A percentile compares a stretch with the other conserved stretches of the same genome.
Conservation (phyloP, 352 stramenopile genomes). For the Globisporangium takayamanum region DNA sequence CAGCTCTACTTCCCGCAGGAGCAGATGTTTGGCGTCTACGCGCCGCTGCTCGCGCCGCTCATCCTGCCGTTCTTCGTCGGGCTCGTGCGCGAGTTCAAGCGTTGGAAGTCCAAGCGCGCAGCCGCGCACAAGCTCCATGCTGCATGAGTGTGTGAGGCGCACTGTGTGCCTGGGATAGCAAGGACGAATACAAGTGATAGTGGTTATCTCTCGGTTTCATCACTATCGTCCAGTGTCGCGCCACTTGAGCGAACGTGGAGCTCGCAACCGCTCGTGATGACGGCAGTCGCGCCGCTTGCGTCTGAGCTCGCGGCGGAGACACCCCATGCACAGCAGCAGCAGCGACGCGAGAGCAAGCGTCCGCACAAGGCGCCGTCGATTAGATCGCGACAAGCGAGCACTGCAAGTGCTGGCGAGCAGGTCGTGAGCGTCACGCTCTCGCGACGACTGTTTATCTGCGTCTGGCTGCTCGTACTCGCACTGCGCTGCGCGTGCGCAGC, state of each 20-base stretch:
- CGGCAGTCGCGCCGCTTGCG: no score
- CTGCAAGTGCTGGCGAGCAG: not conserved
- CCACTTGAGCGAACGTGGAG: no score
- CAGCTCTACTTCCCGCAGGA: slow-evolving; percentile 70
- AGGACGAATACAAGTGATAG: not conserved
- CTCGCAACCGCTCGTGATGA: no score
- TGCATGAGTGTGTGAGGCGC: not conserved
- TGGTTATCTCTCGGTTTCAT: no score
- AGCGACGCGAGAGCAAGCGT: not conserved
- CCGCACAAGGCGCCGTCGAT: not conserved
- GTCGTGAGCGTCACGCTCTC: slow-evolving; percentile 11
- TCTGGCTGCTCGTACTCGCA: slow-evolving; percentile 4
- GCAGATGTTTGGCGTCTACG: slow-evolving; percentile 61
- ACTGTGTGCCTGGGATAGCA: not conserved
- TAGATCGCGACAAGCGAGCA: not conserved
- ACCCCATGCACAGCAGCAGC: no score
- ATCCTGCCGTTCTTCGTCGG: slow-evolving; percentile 54
- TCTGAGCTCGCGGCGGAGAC: no score
- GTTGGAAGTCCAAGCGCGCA: slow-evolving; percentile 32
- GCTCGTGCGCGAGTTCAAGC: slow-evolving; percentile 42
- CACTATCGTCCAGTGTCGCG: no score
- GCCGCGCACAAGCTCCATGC: slow-evolving; percentile 1
- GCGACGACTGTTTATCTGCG: slow-evolving; percentile 2
- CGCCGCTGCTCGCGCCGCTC: slow-evolving; percentile 52
- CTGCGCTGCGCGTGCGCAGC: slow-evolving; percentile 2